Base-by-base conservation (phyloP, 352 stramenopile genomes). In the Globisporangium takayamanum region DNA sequence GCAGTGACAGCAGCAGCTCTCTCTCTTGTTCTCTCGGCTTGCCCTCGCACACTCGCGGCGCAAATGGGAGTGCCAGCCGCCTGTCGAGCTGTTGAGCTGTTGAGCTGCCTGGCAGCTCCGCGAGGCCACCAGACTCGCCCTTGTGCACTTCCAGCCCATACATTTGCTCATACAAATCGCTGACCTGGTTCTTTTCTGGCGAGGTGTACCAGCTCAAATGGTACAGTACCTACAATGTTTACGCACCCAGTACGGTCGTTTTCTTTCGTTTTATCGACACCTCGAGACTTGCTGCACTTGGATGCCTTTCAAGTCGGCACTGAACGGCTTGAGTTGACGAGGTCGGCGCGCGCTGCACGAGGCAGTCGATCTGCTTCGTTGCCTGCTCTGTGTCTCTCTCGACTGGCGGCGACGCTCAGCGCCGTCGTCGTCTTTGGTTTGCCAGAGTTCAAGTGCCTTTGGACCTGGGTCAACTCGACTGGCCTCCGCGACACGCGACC, bases 121-220 rank as follows among this genome's bases (percentile, higher is more conserved):
- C 6, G 5, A 39, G 11, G 33, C 10, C 33, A 39, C 28, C 28
- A 33, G 28, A 16, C 39, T 44, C 39, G 12, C 39, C 39, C 39
- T 20, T 20, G 41, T n/a, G 41, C 15, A 6, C 41, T 20, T 25
- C 15, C 53, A 22, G 20, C 20, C 55, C 33, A 60, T 60, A 54
- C 48, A 55, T 53, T 53, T 7, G 41, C 12, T 37, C 25, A 56
- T 7, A 50, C 50, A 54, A 54, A 14, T 15, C 22, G 44, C 39
- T 16, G 39, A 2, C 16, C n/a, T 49, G 44, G 44, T 18, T 20
- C 20, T 57, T 57, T 57, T 47, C 41, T 28, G 28, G 37, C 33
- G 22, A 8, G 44, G 16, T 28, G 44, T 49, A 22, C 41, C 41
- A 14, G 2, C 22, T 15, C 11, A 18, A 46, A 8, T 14, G 41